Evolutionary conservation across 257 asterid genomes (phyloP).

Genomic region (Anisodus tanguticus): DNA sequence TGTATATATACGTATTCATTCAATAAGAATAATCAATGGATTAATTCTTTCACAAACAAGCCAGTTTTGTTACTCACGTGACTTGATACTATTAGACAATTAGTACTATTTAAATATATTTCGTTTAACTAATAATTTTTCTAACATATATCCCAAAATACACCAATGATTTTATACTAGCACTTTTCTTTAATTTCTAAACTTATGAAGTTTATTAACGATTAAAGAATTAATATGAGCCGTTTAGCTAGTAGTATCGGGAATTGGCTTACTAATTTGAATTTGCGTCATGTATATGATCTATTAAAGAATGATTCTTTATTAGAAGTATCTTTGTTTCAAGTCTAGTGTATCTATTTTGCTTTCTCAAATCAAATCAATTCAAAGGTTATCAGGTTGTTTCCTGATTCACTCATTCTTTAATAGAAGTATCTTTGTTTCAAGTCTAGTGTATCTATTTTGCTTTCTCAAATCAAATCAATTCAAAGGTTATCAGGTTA

Average conservation of each 20-base stretch:
- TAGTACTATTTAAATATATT: not conserved
- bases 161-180: not conserved
- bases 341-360: not conserved
- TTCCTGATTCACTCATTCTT: not conserved
- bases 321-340: not conserved
- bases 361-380: not conserved
- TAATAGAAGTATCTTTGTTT: not conserved
- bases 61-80: slow-evolving; percentile 1
- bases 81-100: not conserved
- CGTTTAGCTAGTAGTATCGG: not conserved
- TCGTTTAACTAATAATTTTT: not conserved
- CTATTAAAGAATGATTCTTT: not conserved
- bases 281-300: not conserved
- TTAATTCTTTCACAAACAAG: not conserved
- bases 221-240: not conserved
- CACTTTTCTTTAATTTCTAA: not conserved
- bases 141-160: not conserved
- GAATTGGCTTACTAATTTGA: not conserved
- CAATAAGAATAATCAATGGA: too few species aligned
- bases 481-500: not conserved
- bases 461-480: not conserved
- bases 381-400: not conserved
- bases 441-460: not conserved
- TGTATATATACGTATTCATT: too few species aligned
- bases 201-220: not conserved